Base-by-base conservation (phyloP, 2,329 filamentous ascomycete species). In the Talaromyces pinophilus region DNA sequence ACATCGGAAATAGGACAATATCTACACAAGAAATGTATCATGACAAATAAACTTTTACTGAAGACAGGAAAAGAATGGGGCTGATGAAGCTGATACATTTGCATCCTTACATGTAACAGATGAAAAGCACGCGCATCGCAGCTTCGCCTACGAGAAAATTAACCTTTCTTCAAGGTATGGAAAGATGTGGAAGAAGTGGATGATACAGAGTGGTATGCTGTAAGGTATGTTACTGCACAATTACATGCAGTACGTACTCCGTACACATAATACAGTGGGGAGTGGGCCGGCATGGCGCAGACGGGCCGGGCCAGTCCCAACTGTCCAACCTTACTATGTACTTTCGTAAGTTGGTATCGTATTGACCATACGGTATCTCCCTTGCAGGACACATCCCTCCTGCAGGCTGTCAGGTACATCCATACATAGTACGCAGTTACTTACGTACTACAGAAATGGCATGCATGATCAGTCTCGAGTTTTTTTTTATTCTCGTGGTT, bases 351-450 rank as follows among this genome's bases (percentile, higher is more conserved):
- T 19, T 19, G 3, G 33, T 57, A 57, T 55, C 54, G 54, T 57
- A 57, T 38, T 15, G 33, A 57, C 33, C 11, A 38, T 57, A 57
- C 33, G 30, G 30, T 55, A 11, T 40, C 25, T 48, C 59, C 64
- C 64, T 63, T 59, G 59, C 64, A 42, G 62, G 35, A n/a, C 40
- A 40, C 52, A 35, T 55, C 52, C 15, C 22, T 65, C 57, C 52
- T 62, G 64, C 59, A 62, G 59, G 28, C 64, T 66, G 64, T 63
- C 64, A 66, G 64, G 64, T 50, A 66, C 64, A 57, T 62, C 28
- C 59, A 30, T 62, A 48, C 42, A 46, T 22, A 7, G 30, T 30
- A 62, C 15, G 15, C n/a, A 63, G 61, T 33, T 40, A 50, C 30
- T 46, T 38, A 25, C 28, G 59, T 62, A 62, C 59, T 62, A 30